Base-by-base conservation (phyloP, 1,284 basidiomycete genomes). In the Malassezia vespertilionis region DNA sequence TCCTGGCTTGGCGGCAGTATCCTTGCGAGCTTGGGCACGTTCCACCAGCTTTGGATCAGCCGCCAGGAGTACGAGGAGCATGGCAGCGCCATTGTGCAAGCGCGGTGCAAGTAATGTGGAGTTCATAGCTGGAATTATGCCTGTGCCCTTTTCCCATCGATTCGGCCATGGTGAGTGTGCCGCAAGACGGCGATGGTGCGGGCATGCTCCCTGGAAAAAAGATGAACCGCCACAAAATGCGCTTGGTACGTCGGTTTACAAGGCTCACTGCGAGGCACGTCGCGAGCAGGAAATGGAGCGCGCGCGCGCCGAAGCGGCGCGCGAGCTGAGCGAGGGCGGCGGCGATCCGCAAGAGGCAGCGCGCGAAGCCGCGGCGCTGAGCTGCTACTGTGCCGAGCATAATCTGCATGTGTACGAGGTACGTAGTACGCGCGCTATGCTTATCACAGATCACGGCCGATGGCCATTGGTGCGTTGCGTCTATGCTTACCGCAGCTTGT, bases 371-470 rank as follows among this genome's bases (percentile, higher is more conserved):
- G 21, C 12, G n/a, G 44, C 18, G 18, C 20, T 47, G 9, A 8
- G 30, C 18, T 20, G 17, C 17, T 30, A 27, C 31, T 44, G 42
- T 24, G 18, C 26, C 14, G 15, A 32, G 40, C 39, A 43, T 17
- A 17, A 27, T 3, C 20, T 52, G 15, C 7, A 23, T 6, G 12
- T 46, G 30, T 28, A 33, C 23, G 39, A 52, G 10, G 20, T 37
- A 9, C 23, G 20, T 8, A 5, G 34, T 21, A n/a, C n/a, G n/a
- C n/a, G n/a, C n/a, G n/a, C n/a, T n/a, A 20, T 8, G 12, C 5
- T 5, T 18, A 6, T 28, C 33, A 3, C 57, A 90, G 85, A 85
- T 95, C 61, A 82, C 81, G 54, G 86, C 90, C 8, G 90, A 96
- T 63, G 90, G 90, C 0, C 90, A 96, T 63, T 96, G 89, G 52